Percentiles rank a stretch among this genome's conserved stretches.
Evolutionary conservation across 2,329 filamentous ascomycete genomes (phyloP).

Genomic region (Fusarium ambrosium): DNA sequence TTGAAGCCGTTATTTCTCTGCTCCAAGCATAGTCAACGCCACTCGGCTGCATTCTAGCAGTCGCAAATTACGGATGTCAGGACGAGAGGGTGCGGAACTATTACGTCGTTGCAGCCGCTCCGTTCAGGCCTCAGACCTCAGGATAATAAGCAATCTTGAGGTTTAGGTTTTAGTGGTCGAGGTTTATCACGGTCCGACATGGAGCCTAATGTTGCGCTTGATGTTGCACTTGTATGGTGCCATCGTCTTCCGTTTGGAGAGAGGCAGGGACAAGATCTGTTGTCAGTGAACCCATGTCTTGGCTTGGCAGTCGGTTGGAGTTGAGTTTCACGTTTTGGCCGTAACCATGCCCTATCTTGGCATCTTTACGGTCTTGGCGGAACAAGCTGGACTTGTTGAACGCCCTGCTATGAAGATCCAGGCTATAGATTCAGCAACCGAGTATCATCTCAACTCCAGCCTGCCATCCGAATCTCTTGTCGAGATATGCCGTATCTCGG

Average conservation of each 20-base stretch:
- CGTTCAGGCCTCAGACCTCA: background rate
- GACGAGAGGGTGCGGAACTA: background rate
- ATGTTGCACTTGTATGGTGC: background rate
- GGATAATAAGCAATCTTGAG: background rate
- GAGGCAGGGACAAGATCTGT: constrained; percentile 6
- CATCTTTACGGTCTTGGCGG: constrained; percentile 7
- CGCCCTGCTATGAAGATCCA: background rate
- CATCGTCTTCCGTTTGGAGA: background rate
- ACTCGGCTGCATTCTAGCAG: constrained; percentile 16
- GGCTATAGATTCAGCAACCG: constrained; percentile 12
- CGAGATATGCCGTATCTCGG: background rate
- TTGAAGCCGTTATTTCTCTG: constrained; percentile 28
- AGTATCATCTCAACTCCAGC: constrained; percentile 22
- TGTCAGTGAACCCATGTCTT: constrained; percentile 19
- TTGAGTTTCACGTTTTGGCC: constrained; percentile 29
- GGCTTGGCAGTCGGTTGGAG: constrained; percentile 2
- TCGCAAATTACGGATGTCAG: constrained; percentile 4
- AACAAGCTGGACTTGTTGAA: background rate
- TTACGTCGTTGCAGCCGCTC: background rate
- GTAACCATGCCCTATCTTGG: constrained; percentile 1
- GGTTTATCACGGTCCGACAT: background rate
- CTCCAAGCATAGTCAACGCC: constrained; percentile 6
- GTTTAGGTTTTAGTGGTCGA: background rate
- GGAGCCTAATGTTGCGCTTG: background rate
- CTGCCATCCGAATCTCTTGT: background rate